Evolutionary conservation across 306 rosid species (phyloP).

Genomic region (Delonix regia): DNA sequence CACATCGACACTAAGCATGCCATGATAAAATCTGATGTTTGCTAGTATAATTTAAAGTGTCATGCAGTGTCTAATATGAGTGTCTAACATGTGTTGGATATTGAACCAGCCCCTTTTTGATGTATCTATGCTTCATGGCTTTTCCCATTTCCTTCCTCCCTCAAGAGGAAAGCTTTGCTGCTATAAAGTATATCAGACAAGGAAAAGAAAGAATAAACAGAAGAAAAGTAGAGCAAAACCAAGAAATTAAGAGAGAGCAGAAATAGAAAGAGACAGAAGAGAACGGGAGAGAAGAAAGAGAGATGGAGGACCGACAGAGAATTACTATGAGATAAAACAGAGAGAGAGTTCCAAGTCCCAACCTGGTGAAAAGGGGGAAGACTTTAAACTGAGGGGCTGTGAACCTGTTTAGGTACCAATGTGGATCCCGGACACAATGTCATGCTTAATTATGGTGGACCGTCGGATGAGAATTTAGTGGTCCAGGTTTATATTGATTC

Average conservation of each 20-base stretch:
- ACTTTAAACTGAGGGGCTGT: neutral
- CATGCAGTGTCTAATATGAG: no score
- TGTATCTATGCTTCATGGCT: neutral
- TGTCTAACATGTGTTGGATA: neutral
- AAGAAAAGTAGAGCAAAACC: neutral
- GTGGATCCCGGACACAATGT: no score
- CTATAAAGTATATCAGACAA: neutral
- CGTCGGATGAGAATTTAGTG: no score
- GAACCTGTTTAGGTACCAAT: no score
- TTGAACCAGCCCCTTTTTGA: neutral
- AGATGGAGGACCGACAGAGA: neutral
- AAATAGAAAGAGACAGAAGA: neutral
- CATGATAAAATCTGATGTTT: no score
- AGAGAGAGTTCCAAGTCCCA: neutral
- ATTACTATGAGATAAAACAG: no score
- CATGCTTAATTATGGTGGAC: no score
- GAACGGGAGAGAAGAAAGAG: neutral
- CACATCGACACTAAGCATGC: no score
- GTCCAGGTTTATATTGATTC: no score
- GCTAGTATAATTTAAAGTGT: no score
- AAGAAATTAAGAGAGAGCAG: neutral
- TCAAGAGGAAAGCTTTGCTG: neutral
- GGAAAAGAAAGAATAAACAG: neutral
- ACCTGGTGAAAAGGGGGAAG: neutral
- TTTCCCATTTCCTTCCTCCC: slow-evolving; percentile 7